These are phyloP conservation scores for Pseudevernia furfuracea DNA, from an alignment of 495 filamentous ascomycete species.

Conservation along the genomic window DNA sequence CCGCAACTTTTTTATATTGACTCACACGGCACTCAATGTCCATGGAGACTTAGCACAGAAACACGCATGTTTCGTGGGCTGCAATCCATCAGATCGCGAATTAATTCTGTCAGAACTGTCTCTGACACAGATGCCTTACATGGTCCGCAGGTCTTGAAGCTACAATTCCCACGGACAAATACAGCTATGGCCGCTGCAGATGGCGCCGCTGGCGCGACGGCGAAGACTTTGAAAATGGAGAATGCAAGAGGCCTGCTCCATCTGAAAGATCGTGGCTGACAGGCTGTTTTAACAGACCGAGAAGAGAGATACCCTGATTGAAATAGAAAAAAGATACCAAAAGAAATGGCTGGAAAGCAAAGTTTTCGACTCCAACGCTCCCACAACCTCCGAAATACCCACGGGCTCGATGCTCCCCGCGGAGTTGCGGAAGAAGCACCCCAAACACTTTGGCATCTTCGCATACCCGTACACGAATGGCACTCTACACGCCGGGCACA, in stretches of 20 bases:
- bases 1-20: not conserved
- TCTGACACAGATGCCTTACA: not conserved
- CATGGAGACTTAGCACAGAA: not conserved
- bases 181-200: constrained; percentile 46
- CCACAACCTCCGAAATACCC: constrained; percentile 65
- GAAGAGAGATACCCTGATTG: constrained; percentile 82
- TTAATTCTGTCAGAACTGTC: not conserved
- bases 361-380: constrained; percentile 80
- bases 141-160: not conserved
- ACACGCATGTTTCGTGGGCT: constrained; percentile 9
- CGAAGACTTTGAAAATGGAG: constrained; percentile 66
- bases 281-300: constrained; percentile 54
- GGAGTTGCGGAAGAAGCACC: constrained; percentile 69
- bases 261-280: constrained; percentile 24
- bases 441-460: constrained; percentile 91
- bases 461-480: constrained; percentile 98
- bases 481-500: constrained; percentile 84
- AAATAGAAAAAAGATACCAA: constrained; percentile 90
- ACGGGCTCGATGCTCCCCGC: constrained; percentile 58
- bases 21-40: not conserved
- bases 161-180: constrained; percentile 7
- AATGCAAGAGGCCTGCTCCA: constrained; percentile 44
- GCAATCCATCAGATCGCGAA: not conserved
- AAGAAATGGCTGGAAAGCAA: constrained; percentile 67
- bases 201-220: constrained; percentile 38